phyloP scores from a whole-genome alignment of 805 yeast species.

The Candida chauliodis region DNA sequence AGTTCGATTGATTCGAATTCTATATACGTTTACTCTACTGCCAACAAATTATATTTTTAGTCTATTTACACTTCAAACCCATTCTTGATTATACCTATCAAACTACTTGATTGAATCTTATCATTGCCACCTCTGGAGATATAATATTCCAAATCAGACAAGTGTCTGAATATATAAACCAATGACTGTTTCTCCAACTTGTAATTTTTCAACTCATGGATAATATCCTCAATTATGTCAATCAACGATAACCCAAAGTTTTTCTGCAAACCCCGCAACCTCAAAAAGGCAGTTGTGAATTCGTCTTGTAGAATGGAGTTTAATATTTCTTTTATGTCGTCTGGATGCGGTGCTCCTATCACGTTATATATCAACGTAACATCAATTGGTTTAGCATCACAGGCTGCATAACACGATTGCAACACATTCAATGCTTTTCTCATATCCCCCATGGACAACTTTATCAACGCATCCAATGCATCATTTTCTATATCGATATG shows the following conservation, averaged over 20 bases:
- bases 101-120: conserved; percentile 83
- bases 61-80: conserved; percentile 46
- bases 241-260: conserved; percentile 85
- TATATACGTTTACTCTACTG: too few species aligned
- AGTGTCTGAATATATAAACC: conserved; percentile 59
- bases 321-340: conserved; percentile 70
- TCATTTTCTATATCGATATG: conserved; percentile 51
- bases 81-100: conserved; percentile 77
- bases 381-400: conserved; percentile 49
- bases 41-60: neutral
- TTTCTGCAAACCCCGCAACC: conserved; percentile 62
- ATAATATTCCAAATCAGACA: conserved; percentile 88
- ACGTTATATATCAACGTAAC: conserved; percentile 84
- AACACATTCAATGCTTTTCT: conserved; percentile 88
- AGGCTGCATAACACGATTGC: conserved; percentile 88
- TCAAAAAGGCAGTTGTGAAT: conserved; percentile 73
- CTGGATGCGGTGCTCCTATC: conserved; percentile 93
- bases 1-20: too few species aligned
- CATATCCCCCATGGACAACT: conserved; percentile 92
- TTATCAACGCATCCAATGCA: conserved; percentile 65
- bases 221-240: conserved; percentile 76
- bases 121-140: conserved; percentile 92
- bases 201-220: conserved; percentile 64
- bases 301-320: conserved; percentile 80
- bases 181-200: conserved; percentile 64